Evolutionary conservation across 2,329 filamentous ascomycete species (phyloP).

Genomic region (Aspergillus piperis): DNA sequence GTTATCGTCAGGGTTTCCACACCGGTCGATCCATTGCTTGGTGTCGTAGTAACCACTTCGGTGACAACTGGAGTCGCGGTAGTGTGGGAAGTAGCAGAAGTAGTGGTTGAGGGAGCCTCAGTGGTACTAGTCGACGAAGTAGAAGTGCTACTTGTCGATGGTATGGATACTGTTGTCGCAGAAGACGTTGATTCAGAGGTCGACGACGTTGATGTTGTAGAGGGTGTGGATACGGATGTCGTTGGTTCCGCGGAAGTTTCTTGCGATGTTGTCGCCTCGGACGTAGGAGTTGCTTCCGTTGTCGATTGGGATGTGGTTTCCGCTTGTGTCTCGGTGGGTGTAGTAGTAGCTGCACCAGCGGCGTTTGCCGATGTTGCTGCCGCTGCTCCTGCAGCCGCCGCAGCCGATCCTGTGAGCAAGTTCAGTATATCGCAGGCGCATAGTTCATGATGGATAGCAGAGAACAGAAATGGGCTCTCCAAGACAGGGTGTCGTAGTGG

Average conservation of each 20-base stretch:
- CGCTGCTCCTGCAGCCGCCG: constrained; percentile 8
- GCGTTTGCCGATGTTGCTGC: constrained; percentile 9
- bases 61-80: constrained; percentile 10
- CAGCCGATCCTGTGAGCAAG: not conserved
- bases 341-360: constrained; percentile 10
- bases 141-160: constrained; percentile 20
- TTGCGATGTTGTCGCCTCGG: constrained; percentile 20
- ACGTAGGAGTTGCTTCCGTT: constrained; percentile 19
- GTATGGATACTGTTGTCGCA: constrained; percentile 17
- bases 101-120: constrained; percentile 20
- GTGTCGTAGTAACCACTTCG: constrained; percentile 13
- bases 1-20: constrained; percentile 20
- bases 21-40: constrained; percentile 12
- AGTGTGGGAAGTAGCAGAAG: constrained; percentile 15
- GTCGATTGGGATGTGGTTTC: constrained; percentile 14
- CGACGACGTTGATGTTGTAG: constrained; percentile 13
- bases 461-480: not conserved
- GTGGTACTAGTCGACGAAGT: constrained; percentile 21
- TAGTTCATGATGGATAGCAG: not conserved
- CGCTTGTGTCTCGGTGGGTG: constrained; percentile 6
- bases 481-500: not conserved
- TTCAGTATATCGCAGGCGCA: not conserved
- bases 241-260: constrained; percentile 17
- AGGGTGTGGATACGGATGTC: constrained; percentile 24
- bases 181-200: constrained; percentile 18